Conservation (phyloP, 768 basidiomycete genomes). For the Neoboletus magnificus region DNA sequence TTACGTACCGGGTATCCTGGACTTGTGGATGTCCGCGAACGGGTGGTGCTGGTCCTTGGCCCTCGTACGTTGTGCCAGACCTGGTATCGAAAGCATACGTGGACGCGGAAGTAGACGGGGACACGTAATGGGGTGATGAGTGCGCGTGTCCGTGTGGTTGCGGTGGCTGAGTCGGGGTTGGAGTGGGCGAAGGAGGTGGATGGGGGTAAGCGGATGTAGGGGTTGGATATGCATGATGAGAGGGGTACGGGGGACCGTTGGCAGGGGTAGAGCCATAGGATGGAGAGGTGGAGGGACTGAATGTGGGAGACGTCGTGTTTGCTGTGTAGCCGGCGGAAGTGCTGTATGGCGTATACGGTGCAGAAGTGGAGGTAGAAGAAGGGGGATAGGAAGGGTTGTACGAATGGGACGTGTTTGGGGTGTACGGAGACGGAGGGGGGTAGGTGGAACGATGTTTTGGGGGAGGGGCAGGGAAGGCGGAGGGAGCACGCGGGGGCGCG, state of each 20-base stretch:
- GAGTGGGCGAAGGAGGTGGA: constrained; percentile 29
- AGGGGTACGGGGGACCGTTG: constrained; percentile 11
- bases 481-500: constrained; percentile 4
- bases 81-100: constrained; percentile 22
- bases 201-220: constrained; percentile 29
- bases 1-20: constrained; percentile 25
- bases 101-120: constrained; percentile 19
- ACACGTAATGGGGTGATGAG: constrained; percentile 21
- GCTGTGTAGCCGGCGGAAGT: constrained; percentile 19
- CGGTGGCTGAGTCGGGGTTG: constrained; percentile 27
- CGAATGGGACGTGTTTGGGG: constrained; percentile 15
- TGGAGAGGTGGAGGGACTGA: constrained; percentile 19
- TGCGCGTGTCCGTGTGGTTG: constrained; percentile 20
- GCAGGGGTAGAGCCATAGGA: constrained; percentile 16
- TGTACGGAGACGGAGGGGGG: constrained; percentile 21
- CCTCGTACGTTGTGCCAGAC: constrained; percentile 15
- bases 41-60: constrained; percentile 8
- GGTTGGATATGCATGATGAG: constrained; percentile 20
- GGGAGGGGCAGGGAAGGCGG: constrained; percentile 12
- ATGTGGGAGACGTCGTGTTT: constrained; percentile 24
- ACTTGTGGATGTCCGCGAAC: constrained; percentile 20
- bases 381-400: constrained; percentile 13
- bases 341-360: constrained; percentile 21
- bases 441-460: constrained; percentile 22
- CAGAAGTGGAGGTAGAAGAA: constrained; percentile 17